A percentile compares a stretch with the other conserved stretches of the same genome.
Conservation (phyloP, 108 stramenopile species). For the Aureococcus anophagefferens region DNA sequence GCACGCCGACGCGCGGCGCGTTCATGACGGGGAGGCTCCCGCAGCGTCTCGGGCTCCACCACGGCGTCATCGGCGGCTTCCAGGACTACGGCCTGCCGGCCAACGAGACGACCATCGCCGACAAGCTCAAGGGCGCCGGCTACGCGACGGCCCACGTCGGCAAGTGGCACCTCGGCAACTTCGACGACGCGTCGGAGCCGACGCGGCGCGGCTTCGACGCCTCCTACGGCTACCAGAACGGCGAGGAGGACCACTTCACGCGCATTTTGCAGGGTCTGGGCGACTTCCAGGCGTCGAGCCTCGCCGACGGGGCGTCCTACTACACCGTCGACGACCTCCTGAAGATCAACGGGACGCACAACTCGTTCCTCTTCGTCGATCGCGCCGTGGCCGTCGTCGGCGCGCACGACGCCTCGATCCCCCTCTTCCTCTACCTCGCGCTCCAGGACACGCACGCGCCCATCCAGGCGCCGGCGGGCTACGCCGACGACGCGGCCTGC, state of each 20-base stretch:
- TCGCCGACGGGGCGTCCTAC: neutral
- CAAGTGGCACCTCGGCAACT: slow-evolving; percentile 21
- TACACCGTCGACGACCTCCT: neutral
- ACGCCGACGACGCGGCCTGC: too few species aligned
- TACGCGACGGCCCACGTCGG: slow-evolving; percentile 15
- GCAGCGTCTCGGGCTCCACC: too few species aligned
- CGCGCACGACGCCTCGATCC: too few species aligned
- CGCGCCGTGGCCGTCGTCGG: too few species aligned
- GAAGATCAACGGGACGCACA: too few species aligned
- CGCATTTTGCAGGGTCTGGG: neutral
- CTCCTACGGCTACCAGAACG: slow-evolving; percentile 4
- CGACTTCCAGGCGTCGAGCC: neutral
- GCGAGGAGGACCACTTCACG: neutral
- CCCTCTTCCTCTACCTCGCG: too few species aligned
- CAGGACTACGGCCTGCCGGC: slow-evolving; percentile 1
- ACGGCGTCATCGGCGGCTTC: too few species aligned
- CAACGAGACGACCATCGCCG: neutral
- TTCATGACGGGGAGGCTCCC: too few species aligned
- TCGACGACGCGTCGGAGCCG: slow-evolving; percentile 7
- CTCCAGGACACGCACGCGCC: too few species aligned
- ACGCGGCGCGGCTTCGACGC: slow-evolving; percentile 12
- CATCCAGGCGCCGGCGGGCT: too few species aligned
- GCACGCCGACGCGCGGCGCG: too few species aligned
- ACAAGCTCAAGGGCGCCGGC: slow-evolving; percentile 6
- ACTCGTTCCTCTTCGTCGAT: neutral